These are phyloP conservation scores for Penicillium rolfsii DNA, from an alignment of 2,329 filamentous ascomycete genomes.

Conservation along the genomic window DNA sequence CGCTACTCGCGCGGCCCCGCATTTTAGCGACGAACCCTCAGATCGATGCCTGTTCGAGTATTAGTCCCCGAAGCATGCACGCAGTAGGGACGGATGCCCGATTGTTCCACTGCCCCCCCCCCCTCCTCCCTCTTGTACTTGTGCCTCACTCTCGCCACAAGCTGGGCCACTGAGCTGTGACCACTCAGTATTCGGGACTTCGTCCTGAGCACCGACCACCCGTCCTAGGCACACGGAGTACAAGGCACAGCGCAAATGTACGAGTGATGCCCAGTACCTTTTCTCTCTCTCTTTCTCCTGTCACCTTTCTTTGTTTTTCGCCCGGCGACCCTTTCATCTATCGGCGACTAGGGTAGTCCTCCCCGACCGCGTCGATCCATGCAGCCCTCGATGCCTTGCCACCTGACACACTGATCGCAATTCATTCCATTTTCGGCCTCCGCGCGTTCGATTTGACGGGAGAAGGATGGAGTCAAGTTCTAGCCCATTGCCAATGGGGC, in stretches of 20 bases:
- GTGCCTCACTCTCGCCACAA: slow-evolving; percentile 6
- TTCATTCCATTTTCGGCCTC: neutral
- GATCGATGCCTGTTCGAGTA: slow-evolving; percentile 21
- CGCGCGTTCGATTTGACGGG: slow-evolving; percentile 13
- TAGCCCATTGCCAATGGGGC: slow-evolving; percentile 6
- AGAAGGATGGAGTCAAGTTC: slow-evolving; percentile 11
- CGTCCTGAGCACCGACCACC: neutral
- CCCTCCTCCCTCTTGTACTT: slow-evolving; percentile 1
- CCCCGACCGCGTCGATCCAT: slow-evolving; percentile 30
- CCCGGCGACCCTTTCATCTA: neutral
- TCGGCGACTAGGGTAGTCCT: slow-evolving; percentile 22
- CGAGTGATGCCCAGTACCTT: slow-evolving; percentile 11
- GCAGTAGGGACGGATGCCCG: slow-evolving; percentile 20
- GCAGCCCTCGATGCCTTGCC: slow-evolving; percentile 24
- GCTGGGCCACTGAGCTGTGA: neutral
- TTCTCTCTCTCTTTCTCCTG: neutral
- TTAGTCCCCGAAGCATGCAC: slow-evolving; percentile 18
- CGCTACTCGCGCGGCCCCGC: slow-evolving; percentile 17
- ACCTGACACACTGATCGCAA: slow-evolving; percentile 17
- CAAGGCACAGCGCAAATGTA: slow-evolving; percentile 2
- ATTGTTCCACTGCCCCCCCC: slow-evolving; percentile 6
- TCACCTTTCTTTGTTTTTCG: neutral
- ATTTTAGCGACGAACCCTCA: slow-evolving; percentile 20
- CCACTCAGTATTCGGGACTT: neutral
- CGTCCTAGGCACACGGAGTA: neutral